Evolutionary conservation across 106 monocot genomes (phyloP).

Genomic region (Cymbidium sinense): DNA sequence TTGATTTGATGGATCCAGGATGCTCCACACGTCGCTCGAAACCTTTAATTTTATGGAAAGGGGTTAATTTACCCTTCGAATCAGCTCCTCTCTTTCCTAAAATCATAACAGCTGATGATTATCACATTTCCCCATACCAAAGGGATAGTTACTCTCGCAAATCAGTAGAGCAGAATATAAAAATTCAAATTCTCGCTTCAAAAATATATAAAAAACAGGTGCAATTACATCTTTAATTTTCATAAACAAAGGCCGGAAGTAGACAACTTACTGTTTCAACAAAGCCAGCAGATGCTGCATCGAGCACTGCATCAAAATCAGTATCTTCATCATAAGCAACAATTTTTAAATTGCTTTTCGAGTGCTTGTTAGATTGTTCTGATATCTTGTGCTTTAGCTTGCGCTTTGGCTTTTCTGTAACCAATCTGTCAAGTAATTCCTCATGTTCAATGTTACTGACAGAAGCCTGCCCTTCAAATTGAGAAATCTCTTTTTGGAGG

Average conservation of each 20-base stretch:
- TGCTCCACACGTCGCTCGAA: conserved; percentile 81
- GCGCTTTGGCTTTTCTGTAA: conserved; percentile 46
- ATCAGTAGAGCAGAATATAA: too few species aligned
- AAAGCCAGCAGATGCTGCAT: conserved; percentile 83
- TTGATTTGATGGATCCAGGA: conserved; percentile 38
- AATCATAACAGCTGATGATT: conserved; percentile 10
- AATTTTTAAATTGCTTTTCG: conserved; percentile 27
- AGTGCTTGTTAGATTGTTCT: conserved; percentile 18
- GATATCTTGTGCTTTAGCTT: conserved; percentile 35
- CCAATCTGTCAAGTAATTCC: conserved; percentile 51
- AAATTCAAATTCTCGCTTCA: neutral
- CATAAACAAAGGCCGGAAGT: neutral
- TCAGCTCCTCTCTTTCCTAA: conserved; percentile 81
- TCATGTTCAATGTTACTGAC: conserved; percentile 10
- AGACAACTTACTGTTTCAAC: conserved; percentile 75
- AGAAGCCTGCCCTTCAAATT: conserved; percentile 18
- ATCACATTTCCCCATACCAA: neutral
- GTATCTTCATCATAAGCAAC: conserved; percentile 71
- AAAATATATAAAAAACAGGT: neutral
- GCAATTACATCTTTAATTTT: neutral
- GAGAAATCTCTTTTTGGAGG: conserved; percentile 47
- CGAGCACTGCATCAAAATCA: conserved; percentile 86
- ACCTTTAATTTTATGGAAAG: conserved; percentile 91
- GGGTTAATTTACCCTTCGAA: conserved; percentile 81
- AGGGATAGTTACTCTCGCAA: neutral